Evolutionary conservation across 805 yeast species (phyloP).

Genomic region (Teunomyces gatunensis): DNA sequence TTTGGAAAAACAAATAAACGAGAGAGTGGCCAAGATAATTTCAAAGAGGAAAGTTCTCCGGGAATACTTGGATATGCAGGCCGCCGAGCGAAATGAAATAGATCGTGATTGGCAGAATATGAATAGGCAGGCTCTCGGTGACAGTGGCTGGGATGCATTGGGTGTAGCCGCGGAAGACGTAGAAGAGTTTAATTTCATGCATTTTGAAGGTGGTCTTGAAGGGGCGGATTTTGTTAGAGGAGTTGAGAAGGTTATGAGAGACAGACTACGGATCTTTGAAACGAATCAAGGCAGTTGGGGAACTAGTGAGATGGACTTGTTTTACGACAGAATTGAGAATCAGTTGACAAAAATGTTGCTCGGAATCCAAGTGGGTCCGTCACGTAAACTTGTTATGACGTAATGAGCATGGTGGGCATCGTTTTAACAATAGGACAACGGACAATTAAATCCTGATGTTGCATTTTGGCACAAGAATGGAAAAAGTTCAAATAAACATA

Average conservation of each 20-base stretch:
- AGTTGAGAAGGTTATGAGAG: conserved; percentile 27
- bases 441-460: background rate
- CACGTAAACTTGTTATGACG: background rate
- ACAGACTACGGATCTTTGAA: conserved; percentile 16
- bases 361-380: background rate
- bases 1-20: conserved; percentile 40
- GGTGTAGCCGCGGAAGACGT: conserved; percentile 43
- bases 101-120: conserved; percentile 46
- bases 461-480: background rate
- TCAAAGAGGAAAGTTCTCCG: conserved; percentile 39
- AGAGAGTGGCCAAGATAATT: conserved; percentile 34
- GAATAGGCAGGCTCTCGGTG: conserved; percentile 30
- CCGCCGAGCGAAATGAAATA: conserved; percentile 19
- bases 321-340: conserved; percentile 14
- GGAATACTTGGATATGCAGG: conserved; percentile 25
- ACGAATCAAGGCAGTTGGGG: conserved; percentile 11
- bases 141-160: conserved; percentile 24
- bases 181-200: conserved; percentile 40
- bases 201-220: conserved; percentile 18
- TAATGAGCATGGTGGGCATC: background rate
- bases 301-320: conserved; percentile 32
- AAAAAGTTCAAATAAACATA: too few species aligned
- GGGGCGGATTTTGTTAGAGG: conserved; percentile 25
- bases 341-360: conserved; percentile 7
- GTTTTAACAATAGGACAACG: background rate